Conservation (phyloP, 257 asterid genomes). For the Plantago elongata region DNA sequence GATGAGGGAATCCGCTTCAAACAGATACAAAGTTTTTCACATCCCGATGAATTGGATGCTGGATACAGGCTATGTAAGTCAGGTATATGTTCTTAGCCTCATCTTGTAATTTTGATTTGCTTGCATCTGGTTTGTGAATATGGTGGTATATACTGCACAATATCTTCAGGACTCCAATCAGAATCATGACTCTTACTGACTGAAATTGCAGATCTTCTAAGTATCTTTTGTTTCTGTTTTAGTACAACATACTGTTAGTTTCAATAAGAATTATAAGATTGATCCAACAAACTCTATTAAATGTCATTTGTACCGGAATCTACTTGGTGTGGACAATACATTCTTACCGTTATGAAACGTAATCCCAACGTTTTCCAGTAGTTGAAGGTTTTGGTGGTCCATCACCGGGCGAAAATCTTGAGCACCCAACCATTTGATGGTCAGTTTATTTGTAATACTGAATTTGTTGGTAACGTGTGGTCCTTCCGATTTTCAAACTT, state of each 20-base stretch:
- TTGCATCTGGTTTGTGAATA: neutral
- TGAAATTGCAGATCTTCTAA: no score
- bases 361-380: neutral
- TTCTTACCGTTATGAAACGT: neutral
- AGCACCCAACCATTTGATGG: neutral
- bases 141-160: neutral
- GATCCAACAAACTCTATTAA: no score
- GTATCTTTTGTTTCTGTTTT: neutral
- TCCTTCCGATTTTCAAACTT: neutral
- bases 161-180: neutral
- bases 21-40: constrained; percentile 57
- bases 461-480: neutral
- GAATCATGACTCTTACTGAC: no score
- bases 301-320: no score
- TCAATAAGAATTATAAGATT: no score
- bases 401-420: no score
- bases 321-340: no score
- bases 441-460: neutral
- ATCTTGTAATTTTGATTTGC: neutral
- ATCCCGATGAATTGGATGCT: constrained; percentile 94
- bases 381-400: neutral
- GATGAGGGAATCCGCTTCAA: constrained; percentile 78
- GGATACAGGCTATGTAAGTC: constrained; percentile 69
- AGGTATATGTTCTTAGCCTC: constrained; percentile 38
- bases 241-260: no score